Evolutionary conservation across 192 early-diverging fungal species (phyloP), one percentile per base, ranked within the genome.

Genomic region (Coemansia sp.): DNA sequence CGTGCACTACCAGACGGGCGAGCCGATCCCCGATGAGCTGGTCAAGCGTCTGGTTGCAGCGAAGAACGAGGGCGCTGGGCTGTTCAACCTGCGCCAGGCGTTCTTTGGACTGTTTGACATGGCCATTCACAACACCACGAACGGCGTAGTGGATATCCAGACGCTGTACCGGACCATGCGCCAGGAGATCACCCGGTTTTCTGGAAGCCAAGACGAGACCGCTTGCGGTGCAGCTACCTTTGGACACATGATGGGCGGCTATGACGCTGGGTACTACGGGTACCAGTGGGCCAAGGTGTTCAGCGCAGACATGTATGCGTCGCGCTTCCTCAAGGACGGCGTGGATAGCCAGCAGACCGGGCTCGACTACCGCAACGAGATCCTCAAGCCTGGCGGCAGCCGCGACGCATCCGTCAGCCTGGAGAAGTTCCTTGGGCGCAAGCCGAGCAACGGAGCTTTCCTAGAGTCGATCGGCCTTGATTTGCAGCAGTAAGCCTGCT

Each of bases 261-360:
- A 91, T 50, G 89, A 89, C 53, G 86, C 88, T 27, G 85, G 82
- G 14, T 91, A 92, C 60, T 92, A 91, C 47, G 89, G 88, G 6
- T 93, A 93, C 63, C 70, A 89, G 59, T 93, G 87, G 86, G 83
- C 87, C 19, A 85, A 93, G 82, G 89, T 92, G 38, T 92, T 88
- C 67, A 87, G 88, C 7, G 87, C 87, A 38, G 92, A 94, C 68
- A 90, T 94, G 84, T 94, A 84, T 74, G 89, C 78, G 28, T 82
- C 84, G 28, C 82, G 86, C 40, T 91, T 91, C 68, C 73, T 81
- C 50, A 76, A 74, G 6, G 79, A 86, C 23, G 75, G 76, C 27
- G 76, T 91, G 2, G 42, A 82, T 38, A 86, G 85, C 63, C 59
- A 73, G 7, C 67, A 68, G 34, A 78, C 85, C 5, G 92, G 92